Percentiles rank a stretch among this genome's conserved stretches.
Evolutionary conservation across 2,329 filamentous ascomycete genomes (phyloP).

Genomic region (Parasarocladium wereldwijsianum): DNA sequence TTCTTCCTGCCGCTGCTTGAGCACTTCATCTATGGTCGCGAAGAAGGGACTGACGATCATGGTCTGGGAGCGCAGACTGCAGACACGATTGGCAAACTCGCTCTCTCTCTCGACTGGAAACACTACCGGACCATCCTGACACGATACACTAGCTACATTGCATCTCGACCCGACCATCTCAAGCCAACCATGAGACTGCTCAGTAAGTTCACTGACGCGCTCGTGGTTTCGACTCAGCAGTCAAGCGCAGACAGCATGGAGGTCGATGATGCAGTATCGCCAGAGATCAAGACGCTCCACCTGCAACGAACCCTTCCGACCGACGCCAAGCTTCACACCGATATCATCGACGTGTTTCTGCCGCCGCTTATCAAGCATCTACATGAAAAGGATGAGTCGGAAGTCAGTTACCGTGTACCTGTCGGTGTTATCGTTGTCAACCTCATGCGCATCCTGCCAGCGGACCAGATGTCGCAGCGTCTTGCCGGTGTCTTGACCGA

Average conservation of each 20-base stretch:
- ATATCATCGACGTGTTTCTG: constrained; percentile 61
- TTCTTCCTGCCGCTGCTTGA: constrained; percentile 87
- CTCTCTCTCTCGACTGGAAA: constrained; percentile 70
- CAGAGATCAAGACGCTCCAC: constrained; percentile 13
- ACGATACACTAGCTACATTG: constrained; percentile 70
- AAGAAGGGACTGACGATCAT: constrained; percentile 60
- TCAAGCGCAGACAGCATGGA: constrained; percentile 25
- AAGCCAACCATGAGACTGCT: constrained; percentile 77
- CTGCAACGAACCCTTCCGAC: constrained; percentile 54
- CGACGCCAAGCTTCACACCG: constrained; percentile 50
- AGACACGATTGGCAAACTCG: constrained; percentile 61
- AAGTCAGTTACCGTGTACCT: constrained; percentile 83
- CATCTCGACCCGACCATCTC: constrained; percentile 65
- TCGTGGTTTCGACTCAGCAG: constrained; percentile 40
- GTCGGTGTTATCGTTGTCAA: constrained; percentile 83
- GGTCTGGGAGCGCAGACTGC: constrained; percentile 78
- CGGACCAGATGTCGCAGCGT: constrained; percentile 54
- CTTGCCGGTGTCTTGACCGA: constrained; percentile 79
- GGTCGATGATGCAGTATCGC: constrained; percentile 21
- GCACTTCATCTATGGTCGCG: constrained; percentile 80
- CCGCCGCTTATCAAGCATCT: constrained; percentile 72
- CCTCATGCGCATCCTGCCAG: constrained; percentile 65
- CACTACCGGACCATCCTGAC: constrained; percentile 77
- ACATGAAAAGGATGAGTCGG: constrained; percentile 87
- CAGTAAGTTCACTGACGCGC: constrained; percentile 64